Evolutionary conservation across 345 rosid species (phyloP).

Genomic region (Lepidium aucheri): DNA sequence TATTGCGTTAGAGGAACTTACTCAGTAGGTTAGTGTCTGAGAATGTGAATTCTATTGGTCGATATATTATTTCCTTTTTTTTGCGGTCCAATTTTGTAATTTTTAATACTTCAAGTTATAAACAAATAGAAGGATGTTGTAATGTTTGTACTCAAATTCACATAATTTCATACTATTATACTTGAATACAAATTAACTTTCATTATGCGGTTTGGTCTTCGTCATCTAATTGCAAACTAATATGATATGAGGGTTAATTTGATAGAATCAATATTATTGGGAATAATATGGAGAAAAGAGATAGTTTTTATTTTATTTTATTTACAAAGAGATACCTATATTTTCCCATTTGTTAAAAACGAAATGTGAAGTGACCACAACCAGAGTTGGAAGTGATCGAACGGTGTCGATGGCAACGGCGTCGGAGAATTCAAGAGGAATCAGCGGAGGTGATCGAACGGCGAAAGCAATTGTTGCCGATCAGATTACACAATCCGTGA

Average conservation of each 20-base stretch:
- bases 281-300: not conserved
- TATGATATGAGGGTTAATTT: too few species aligned
- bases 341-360: not conserved
- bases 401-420: slow-evolving; percentile 12
- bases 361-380: not conserved
- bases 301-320: not conserved
- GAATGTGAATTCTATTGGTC: not conserved
- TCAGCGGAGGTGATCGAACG: slow-evolving; percentile 43
- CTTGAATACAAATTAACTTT: not conserved
- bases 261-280: not conserved
- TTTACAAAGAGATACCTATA: not conserved
- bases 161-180: not conserved
- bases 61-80: not conserved
- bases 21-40: slow-evolving; percentile 6
- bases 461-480: slow-evolving; percentile 72
- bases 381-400: not conserved
- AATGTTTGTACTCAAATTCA: not conserved
- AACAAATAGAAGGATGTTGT: not conserved
- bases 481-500: slow-evolving; percentile 68
- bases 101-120: not conserved
- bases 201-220: too few species aligned
- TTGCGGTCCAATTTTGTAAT: not conserved
- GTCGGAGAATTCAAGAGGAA: slow-evolving; percentile 19
- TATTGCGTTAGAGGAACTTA: slow-evolving; percentile 44
- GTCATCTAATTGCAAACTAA: too few species aligned